phyloP scores from a whole-genome alignment of 331 rosid species.

The Malus hybrid region DNA sequence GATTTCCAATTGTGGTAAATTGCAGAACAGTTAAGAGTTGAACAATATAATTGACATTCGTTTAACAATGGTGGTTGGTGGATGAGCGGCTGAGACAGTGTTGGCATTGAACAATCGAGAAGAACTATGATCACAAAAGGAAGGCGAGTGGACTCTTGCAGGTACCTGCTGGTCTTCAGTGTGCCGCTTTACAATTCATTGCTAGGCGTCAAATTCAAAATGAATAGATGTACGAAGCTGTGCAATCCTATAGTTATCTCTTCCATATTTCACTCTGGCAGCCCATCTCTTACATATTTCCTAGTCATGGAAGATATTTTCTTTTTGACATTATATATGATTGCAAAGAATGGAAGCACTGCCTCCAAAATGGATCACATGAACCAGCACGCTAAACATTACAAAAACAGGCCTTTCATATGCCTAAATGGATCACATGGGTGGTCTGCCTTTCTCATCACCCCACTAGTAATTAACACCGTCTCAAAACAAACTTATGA shows the following conservation, averaged over 20 bases:
- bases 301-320: background rate
- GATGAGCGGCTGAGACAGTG: background rate
- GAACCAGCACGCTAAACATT: no score
- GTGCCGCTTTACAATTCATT: background rate
- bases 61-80: background rate
- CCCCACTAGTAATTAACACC: no score
- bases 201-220: background rate
- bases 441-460: no score
- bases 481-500: no score
- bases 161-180: background rate
- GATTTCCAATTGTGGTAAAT: background rate
- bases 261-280: no score
- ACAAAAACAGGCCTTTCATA: no score
- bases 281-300: background rate
- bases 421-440: no score
- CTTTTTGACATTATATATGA: background rate
- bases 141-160: background rate
- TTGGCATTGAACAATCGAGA: no score
- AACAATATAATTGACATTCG: background rate
- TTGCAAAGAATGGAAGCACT: slow-evolving; percentile 22
- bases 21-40: background rate
- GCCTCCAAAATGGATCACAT: background rate
- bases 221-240: background rate
- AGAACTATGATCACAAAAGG: no score
- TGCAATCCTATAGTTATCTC: no score